Conservation (phyloP, 2,329 filamentous ascomycete genomes). For the Phyllosticta ampelicida region DNA sequence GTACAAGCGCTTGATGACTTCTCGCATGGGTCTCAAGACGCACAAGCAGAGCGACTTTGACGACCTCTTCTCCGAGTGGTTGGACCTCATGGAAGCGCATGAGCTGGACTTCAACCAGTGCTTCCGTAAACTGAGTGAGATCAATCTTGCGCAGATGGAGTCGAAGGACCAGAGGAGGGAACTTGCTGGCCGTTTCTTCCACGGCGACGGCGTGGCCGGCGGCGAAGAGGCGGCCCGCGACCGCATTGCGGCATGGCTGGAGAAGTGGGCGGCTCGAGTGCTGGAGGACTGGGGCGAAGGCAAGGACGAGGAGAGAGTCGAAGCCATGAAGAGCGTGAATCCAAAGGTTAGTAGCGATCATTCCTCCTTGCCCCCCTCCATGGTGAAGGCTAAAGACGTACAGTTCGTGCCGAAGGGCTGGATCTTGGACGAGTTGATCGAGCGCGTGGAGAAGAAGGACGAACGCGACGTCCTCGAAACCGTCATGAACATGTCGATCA, state of each 20-base stretch:
- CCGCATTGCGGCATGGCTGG: constrained; percentile 68
- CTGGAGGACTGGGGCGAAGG: constrained; percentile 63
- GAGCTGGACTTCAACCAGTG: constrained; percentile 93
- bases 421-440: constrained; percentile 89
- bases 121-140: constrained; percentile 64
- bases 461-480: constrained; percentile 68
- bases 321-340: constrained; percentile 75
- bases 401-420: constrained; percentile 78
- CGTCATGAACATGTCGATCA: constrained; percentile 70
- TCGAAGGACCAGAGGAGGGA: constrained; percentile 53
- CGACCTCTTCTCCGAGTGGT: constrained; percentile 63
- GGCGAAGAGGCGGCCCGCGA: constrained; percentile 53
- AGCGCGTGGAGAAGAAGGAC: constrained; percentile 71
- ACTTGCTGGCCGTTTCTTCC: constrained; percentile 67
- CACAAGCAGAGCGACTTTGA: constrained; percentile 68
- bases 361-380: neutral
- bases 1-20: constrained; percentile 77
- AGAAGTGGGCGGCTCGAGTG: constrained; percentile 61
- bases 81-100: constrained; percentile 70
- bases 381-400: neutral
- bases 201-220: constrained; percentile 51
- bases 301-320: constrained; percentile 50
- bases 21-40: constrained; percentile 63
- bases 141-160: constrained; percentile 53
- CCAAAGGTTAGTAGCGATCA: constrained; percentile 50